Conservation (phyloP, 306 rosid species). For the Vigna reflexopilosa region DNA sequence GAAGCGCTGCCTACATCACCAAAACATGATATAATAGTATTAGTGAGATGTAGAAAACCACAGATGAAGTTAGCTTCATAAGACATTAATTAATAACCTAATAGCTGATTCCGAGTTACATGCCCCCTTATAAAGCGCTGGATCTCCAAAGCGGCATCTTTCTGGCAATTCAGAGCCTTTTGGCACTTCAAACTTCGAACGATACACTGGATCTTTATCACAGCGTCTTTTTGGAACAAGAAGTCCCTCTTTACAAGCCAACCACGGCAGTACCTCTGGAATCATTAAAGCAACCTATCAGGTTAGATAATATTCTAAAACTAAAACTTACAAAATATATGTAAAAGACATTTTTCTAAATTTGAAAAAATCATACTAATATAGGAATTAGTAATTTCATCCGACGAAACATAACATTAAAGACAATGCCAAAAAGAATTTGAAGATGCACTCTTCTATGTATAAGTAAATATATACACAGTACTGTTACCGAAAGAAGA, state of each 20-base stretch:
- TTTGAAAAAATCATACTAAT: not conserved
- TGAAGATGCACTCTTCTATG: constrained; percentile 4
- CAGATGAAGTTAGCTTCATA: constrained; percentile 1
- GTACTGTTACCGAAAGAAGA: not conserved
- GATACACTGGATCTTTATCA: constrained; percentile 66
- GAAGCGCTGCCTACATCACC: constrained; percentile 57
- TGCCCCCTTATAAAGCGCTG: constrained; percentile 79
- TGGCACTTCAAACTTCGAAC: constrained; percentile 55
- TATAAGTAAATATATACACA: not conserved
- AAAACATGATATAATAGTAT: constrained; percentile 20
- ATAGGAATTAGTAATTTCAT: constrained; percentile 29
- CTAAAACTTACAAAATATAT: not conserved
- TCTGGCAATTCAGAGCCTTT: constrained; percentile 53
- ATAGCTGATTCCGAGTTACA: constrained; percentile 60
- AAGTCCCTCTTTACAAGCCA: constrained; percentile 66
- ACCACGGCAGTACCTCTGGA: constrained; percentile 75
- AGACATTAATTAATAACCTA: constrained; percentile 56
- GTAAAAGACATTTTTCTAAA: constrained; percentile 12
- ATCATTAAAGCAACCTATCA: constrained; percentile 33
- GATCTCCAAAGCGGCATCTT: constrained; percentile 66
- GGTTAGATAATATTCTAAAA: constrained; percentile 21
- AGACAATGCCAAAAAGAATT: constrained; percentile 1
- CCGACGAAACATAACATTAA: constrained; percentile 8
- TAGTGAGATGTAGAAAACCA: constrained; percentile 5
- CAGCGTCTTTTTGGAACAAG: constrained; percentile 60